A percentile compares a stretch with the other conserved stretches of the same genome.
phyloP scores from a whole-genome alignment of 108 stramenopile species.

The Pseudonitzschia delicatissima region DNA sequence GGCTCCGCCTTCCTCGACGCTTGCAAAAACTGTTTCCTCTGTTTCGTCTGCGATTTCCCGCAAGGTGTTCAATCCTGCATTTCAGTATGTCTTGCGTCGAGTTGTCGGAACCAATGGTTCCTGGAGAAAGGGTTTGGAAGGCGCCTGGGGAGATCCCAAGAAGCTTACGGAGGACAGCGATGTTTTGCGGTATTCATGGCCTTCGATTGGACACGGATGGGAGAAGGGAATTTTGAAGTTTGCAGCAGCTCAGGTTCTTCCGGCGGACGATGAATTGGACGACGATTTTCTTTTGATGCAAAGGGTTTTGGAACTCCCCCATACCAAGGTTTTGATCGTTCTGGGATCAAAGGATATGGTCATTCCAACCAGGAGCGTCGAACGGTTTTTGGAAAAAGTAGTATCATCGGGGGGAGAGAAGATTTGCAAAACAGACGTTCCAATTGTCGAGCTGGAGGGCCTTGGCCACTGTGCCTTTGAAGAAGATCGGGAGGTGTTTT shows the following conservation, averaged over 20 bases:
- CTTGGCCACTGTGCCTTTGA: constrained; percentile 84
- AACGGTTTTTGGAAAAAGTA: constrained; percentile 20
- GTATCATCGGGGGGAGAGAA: too few relatives aligned
- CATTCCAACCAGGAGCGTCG: constrained; percentile 28
- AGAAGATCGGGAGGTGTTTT: constrained; percentile 58
- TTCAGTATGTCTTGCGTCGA: constrained; percentile 53
- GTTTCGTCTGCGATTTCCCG: neutral
- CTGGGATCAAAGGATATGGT: constrained; percentile 55
- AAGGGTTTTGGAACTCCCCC: constrained; percentile 35
- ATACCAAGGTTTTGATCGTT: constrained; percentile 56
- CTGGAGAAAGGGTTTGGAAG: constrained; percentile 57
- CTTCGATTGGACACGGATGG: constrained; percentile 78
- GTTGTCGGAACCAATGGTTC: constrained; percentile 52
- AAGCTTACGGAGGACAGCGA: constrained; percentile 54
- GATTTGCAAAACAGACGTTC: neutral
- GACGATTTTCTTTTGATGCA: constrained; percentile 47
- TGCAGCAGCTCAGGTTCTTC: constrained; percentile 30
- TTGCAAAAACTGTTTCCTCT: neutral
- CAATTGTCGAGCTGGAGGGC: constrained; percentile 52
- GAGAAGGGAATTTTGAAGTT: constrained; percentile 70
- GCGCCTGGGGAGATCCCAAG: constrained; percentile 59
- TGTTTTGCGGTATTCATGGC: constrained; percentile 80
- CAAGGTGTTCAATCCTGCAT: constrained; percentile 31
- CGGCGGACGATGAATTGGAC: neutral
- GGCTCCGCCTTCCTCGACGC: neutral